Base-by-base conservation (phyloP, 2,329 filamentous ascomycete genomes). In the Rutstroemia sp. region DNA sequence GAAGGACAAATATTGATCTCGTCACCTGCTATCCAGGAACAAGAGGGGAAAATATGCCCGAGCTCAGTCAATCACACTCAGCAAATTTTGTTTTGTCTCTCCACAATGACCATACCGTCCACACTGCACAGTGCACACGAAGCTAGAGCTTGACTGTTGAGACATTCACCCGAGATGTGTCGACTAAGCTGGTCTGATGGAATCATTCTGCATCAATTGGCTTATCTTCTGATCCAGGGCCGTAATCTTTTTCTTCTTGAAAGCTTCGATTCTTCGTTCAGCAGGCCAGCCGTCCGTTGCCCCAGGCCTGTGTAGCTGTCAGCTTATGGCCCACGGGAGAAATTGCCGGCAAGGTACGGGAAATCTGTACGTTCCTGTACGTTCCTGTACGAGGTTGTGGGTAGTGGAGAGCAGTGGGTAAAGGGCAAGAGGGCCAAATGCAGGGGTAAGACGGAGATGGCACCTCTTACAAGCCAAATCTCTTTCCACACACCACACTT, bases 151-250 rank as follows among this genome's bases (percentile, higher is more conserved):
- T 12, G 30, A 34, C 8, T 8, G 30, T 34, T 34, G 10, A 10
- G 30, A 10, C 30, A 34, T 34, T 34, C 30, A 10, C 10, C 30
- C 30, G 9, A 12, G 4, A 9, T 30, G 27, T 12, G 12, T 12
- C 30, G 30, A 34, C 42, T 27, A 42, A 54, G 37, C 51, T 30
- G 14, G 44, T 27, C 30, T 41, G 51, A 30, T 54, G 51, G 51
- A 48, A 54, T 48, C 44, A 41, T 41, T 49, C 51, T 48, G 34
- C 51, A 48, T 54, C 51, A n/a, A 30, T n/a, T 48, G 44, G 51
- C 44, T 54, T 42, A 23, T 48, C 34, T 38, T 17, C 39, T 30
- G 44, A 48, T 23, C 23, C 51, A 54, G 34, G 44, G 51, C 27
- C 51, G 39, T 27, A 39, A 8, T 39, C 17, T 14, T 41, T 23